These are phyloP conservation scores for Aureobasidium vineae DNA, from an alignment of 2,329 filamentous ascomycete species.

Conservation along the genomic window DNA sequence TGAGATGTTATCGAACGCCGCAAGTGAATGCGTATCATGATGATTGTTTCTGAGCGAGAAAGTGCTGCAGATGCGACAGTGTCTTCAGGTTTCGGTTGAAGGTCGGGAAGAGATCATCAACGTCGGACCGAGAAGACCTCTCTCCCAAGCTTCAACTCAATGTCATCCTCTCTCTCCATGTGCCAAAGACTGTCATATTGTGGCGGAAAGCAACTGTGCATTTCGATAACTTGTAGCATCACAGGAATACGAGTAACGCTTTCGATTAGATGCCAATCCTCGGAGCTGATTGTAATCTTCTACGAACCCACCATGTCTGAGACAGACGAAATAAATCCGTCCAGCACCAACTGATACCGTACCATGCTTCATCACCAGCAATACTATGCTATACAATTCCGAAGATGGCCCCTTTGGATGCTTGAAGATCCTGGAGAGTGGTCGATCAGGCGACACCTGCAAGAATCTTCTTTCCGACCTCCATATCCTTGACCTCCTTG, in stretches of 20 bases:
- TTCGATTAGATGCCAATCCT: neutral
- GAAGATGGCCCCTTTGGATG: neutral
- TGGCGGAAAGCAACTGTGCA: too few relatives aligned
- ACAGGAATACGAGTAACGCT: neutral
- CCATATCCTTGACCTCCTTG: conserved; percentile 46
- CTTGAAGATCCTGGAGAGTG: neutral
- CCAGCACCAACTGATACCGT: neutral
- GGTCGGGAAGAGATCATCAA: neutral
- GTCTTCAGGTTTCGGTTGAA: neutral
- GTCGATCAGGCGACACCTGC: neutral
- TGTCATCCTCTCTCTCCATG: too few relatives aligned
- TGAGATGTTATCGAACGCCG: neutral
- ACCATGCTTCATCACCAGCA: neutral
- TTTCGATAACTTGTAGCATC: too few relatives aligned
- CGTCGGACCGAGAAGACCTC: neutral
- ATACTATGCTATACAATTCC: neutral
- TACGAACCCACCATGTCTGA: neutral
- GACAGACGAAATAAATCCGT: neutral
- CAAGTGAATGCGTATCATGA: neutral
- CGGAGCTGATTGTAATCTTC: neutral
- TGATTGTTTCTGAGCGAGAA: neutral
- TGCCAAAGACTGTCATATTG: too few relatives aligned
- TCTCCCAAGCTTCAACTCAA: neutral
- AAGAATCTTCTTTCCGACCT: conserved; percentile 24
- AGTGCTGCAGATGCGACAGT: neutral